Conservation (phyloP, 495 filamentous ascomycete species). For the Parachaetomium inaequale region DNA sequence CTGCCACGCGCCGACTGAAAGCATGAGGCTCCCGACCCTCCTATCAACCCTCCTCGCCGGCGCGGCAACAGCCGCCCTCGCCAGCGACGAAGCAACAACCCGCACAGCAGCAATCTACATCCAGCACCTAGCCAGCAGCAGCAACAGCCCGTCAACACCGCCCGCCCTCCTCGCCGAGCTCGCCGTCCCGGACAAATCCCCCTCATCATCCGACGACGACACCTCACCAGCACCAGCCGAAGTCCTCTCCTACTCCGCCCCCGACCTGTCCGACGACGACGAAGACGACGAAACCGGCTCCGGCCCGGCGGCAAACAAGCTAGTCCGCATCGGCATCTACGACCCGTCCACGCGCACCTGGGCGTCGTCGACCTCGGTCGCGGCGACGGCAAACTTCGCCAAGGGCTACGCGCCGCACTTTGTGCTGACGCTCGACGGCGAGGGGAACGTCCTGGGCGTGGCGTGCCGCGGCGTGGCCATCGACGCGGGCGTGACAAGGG, state of each 20-base stretch:
- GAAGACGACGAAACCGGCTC: conserved; percentile 4
- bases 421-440: conserved; percentile 39
- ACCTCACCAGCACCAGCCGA: conserved; percentile 28
- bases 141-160: conserved; percentile 26
- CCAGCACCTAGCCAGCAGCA: conserved; percentile 41
- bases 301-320: conserved; percentile 19
- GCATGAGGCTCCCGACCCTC: conserved; percentile 22
- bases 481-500: conserved; percentile 53
- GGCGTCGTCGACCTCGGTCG: conserved; percentile 47
- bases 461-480: conserved; percentile 42
- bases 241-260: conserved; percentile 46
- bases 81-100: conserved; percentile 18
- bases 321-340: conserved; percentile 51
- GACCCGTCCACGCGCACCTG: conserved; percentile 38
- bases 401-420: conserved; percentile 53
- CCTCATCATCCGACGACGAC: background rate
- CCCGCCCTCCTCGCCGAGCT: conserved; percentile 48
- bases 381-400: conserved; percentile 47
- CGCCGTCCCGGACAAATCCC: conserved; percentile 29
- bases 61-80: conserved; percentile 16
- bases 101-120: conserved; percentile 43
- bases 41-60: conserved; percentile 32
- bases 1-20: background rate
- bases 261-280: conserved; percentile 37
- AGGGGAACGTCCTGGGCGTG: conserved; percentile 34